These are phyloP conservation scores for Zalaria sp. DNA, from an alignment of 2,329 filamentous ascomycete species.

Conservation along the genomic window DNA sequence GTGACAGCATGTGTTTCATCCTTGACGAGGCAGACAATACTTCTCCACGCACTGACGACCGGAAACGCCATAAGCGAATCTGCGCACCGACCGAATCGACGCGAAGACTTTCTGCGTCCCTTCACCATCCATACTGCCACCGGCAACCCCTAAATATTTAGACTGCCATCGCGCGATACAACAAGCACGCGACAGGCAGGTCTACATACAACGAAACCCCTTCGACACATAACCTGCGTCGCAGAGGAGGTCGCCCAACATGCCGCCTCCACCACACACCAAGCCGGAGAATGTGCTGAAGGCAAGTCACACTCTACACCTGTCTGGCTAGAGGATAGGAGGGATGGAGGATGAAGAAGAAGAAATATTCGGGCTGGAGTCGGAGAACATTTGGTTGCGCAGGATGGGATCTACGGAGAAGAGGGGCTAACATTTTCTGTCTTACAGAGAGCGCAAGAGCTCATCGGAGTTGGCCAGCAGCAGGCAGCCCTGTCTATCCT, in stretches of 20 bases:
- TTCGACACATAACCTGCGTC: too few relatives aligned
- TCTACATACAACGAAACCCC: too few relatives aligned
- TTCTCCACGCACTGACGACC: too few relatives aligned
- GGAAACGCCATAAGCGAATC: too few relatives aligned
- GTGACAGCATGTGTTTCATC: too few relatives aligned
- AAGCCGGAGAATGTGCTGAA: constrained; percentile 99
- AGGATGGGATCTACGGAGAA: not conserved
- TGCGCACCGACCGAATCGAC: too few relatives aligned
- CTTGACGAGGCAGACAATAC: too few relatives aligned
- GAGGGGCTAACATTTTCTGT: constrained; percentile 5
- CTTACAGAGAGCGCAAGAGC: constrained; percentile 73
- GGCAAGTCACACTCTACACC: constrained; percentile 23
- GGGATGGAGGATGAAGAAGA: not conserved
- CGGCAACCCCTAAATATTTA: too few relatives aligned
- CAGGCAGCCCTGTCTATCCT: constrained; percentile 85
- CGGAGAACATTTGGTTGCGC: not conserved
- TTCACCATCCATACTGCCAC: too few relatives aligned
- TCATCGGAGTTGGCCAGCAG: constrained; percentile 92
- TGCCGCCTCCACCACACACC: constrained; percentile 93
- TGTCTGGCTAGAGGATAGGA: not conserved
- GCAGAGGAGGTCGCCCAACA: constrained; percentile 28
- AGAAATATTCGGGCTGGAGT: not conserved
- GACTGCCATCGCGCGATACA: too few relatives aligned
- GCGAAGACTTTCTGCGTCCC: too few relatives aligned
- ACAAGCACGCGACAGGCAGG: too few relatives aligned